Evolutionary conservation across 2,329 filamentous ascomycete genomes (phyloP).

Genomic region (Cladophialophora bantiana): DNA sequence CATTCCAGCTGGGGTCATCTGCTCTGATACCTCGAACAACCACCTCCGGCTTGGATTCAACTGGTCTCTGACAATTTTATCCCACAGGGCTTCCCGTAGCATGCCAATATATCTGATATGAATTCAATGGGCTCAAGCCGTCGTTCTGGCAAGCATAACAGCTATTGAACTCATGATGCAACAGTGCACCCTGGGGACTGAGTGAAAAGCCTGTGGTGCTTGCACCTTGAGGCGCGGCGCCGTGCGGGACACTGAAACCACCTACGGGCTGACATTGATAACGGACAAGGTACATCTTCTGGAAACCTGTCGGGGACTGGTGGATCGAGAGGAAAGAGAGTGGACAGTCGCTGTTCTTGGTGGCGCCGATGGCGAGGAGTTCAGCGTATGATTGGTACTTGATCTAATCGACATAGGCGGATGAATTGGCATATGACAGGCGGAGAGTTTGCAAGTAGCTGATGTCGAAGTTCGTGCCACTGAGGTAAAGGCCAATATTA

Average conservation of each 20-base stretch:
- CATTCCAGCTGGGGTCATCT: background rate
- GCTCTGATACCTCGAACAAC: background rate
- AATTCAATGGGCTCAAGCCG: constrained; percentile 12
- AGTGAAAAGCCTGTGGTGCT: constrained; percentile 23
- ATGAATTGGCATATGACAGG: constrained; percentile 32
- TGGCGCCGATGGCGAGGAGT: constrained; percentile 17
- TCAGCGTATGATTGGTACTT: constrained; percentile 30
- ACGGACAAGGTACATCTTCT: constrained; percentile 25
- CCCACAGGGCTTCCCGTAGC: constrained; percentile 1
- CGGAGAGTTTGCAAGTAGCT: constrained; percentile 23
- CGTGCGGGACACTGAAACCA: constrained; percentile 28
- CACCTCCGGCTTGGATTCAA: constrained; percentile 10
- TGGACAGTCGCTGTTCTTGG: constrained; percentile 11
- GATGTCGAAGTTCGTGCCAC: constrained; percentile 24
- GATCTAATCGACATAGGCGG: constrained; percentile 30
- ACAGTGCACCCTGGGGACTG: constrained; percentile 11
- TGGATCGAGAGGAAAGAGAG: constrained; percentile 29
- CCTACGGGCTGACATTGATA: constrained; percentile 21
- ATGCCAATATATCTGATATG: constrained; percentile 28
- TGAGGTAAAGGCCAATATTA: constrained; percentile 13
- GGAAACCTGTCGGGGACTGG: constrained; percentile 20
- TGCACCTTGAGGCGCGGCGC: constrained; percentile 13
- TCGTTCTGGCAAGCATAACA: constrained; percentile 28
- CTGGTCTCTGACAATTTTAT: constrained; percentile 24
- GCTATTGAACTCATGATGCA: constrained; percentile 19